phyloP scores from a whole-genome alignment of 2,329 filamentous ascomycete genomes.

The Beauveria medogensis region DNA sequence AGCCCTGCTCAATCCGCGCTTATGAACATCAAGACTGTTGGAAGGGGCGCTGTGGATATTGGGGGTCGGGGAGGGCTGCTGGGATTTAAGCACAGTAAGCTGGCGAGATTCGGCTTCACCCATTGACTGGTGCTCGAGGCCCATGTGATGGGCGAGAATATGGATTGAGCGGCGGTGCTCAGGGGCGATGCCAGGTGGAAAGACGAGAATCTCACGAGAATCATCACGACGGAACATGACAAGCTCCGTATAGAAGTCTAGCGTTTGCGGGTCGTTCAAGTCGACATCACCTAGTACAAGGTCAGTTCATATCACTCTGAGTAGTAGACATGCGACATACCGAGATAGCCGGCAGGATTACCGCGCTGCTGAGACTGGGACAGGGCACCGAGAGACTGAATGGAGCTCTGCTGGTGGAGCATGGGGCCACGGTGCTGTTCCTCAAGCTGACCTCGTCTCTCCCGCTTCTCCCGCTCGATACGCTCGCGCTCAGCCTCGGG shows the following conservation, averaged over 20 bases:
- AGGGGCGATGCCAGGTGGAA: conserved; percentile 72
- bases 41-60: conserved; percentile 51
- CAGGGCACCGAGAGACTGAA: conserved; percentile 66
- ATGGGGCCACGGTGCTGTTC: conserved; percentile 82
- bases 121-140: conserved; percentile 81
- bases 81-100: conserved; percentile 76
- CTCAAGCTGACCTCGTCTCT: conserved; percentile 89
- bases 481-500: conserved; percentile 88
- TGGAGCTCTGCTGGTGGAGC: conserved; percentile 77
- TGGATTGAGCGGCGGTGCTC: conserved; percentile 85
- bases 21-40: conserved; percentile 65
- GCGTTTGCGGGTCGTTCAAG: conserved; percentile 80
- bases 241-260: conserved; percentile 85
- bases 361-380: conserved; percentile 52
- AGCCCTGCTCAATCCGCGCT: conserved; percentile 80
- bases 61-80: conserved; percentile 42
- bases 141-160: conserved; percentile 91
- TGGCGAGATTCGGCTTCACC: conserved; percentile 82
- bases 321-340: conserved; percentile 26
- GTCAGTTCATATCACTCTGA: conserved; percentile 2
- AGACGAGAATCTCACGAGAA: conserved; percentile 71
- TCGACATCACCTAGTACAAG: conserved; percentile 57
- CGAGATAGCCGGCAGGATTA: conserved; percentile 28
- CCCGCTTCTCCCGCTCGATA: conserved; percentile 94
- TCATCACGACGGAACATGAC: conserved; percentile 80